These are phyloP conservation scores for Aureobasidium sp. DNA, from an alignment of 2,329 filamentous ascomycete species.

Conservation along the genomic window DNA sequence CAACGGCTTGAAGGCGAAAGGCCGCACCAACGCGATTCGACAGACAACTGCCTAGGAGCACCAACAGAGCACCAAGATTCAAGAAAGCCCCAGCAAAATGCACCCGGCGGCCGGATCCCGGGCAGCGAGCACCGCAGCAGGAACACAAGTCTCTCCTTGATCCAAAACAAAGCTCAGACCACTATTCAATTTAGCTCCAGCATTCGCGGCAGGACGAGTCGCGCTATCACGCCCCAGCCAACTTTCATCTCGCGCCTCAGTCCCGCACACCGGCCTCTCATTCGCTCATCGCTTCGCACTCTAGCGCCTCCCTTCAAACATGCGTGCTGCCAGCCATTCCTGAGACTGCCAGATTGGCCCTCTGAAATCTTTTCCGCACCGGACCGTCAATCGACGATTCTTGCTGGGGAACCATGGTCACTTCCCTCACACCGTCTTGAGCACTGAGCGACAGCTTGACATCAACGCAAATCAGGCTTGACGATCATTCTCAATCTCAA, in stretches of 20 bases:
- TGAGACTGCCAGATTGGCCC: background rate
- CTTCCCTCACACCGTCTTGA: background rate
- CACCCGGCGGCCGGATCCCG: conserved; percentile 5
- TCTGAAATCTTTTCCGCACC: conserved; percentile 1
- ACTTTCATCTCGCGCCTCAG: conserved; percentile 14
- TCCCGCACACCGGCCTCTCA: background rate
- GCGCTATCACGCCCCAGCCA: conserved; percentile 15
- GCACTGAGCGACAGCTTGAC: background rate
- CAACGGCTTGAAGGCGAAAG: conserved; percentile 14
- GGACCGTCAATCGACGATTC: conserved; percentile 8
- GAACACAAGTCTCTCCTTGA: conserved; percentile 3
- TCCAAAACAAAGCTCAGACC: conserved; percentile 10
- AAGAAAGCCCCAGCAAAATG: background rate
- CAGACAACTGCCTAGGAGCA: background rate
- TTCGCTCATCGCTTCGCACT: background rate
- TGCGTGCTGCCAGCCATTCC: conserved; percentile 12
- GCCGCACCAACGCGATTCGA: conserved; percentile 11
- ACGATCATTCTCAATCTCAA: background rate
- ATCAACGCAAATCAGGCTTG: background rate
- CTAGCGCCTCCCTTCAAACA: conserved; percentile 10
- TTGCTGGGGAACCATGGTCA: background rate
- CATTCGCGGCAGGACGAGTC: conserved; percentile 13
- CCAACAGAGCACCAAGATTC: background rate
- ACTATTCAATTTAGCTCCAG: background rate
- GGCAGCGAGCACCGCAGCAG: background rate